A percentile compares a stretch with the other conserved stretches of the same genome.
phyloP scores from a whole-genome alignment of 2,329 filamentous ascomycete species.

The Aspergillus tamarii region DNA sequence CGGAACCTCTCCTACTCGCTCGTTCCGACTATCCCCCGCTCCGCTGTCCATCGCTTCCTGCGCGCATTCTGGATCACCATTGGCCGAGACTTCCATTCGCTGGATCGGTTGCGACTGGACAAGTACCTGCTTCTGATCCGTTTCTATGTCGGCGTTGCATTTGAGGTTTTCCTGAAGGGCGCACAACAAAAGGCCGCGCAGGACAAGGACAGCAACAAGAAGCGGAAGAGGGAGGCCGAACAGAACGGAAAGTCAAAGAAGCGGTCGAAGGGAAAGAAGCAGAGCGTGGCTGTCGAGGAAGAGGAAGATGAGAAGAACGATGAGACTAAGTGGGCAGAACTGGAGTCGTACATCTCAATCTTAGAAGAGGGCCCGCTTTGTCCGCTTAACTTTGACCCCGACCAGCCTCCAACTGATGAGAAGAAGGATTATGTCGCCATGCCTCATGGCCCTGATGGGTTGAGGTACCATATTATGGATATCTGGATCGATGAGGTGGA shows the following conservation, averaged over 20 bases:
- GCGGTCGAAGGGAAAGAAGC: conserved; percentile 20
- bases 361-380: conserved; percentile 45
- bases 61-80: conserved; percentile 73
- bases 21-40: conserved; percentile 60
- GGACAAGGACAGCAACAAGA: conserved; percentile 27
- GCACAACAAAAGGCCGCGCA: conserved; percentile 6
- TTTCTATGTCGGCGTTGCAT: conserved; percentile 73
- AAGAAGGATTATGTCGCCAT: conserved; percentile 36
- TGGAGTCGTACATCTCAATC: conserved; percentile 43
- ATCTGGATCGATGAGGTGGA: conserved; percentile 90
- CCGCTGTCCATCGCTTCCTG: conserved; percentile 53
- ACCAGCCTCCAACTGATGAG: conserved; percentile 32
- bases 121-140: conserved; percentile 89
- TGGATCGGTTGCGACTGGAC: conserved; percentile 80
- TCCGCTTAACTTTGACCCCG: conserved; percentile 43
- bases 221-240: conserved; percentile 34
- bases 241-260: conserved; percentile 33
- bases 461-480: conserved; percentile 86
- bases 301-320: conserved; percentile 24
- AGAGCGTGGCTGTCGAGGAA: conserved; percentile 17
- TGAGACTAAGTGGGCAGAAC: conserved; percentile 34
- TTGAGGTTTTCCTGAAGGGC: conserved; percentile 50
- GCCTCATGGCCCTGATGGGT: conserved; percentile 73
- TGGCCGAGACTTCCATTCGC: conserved; percentile 67
- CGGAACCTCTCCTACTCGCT: conserved; percentile 72